These are phyloP conservation scores for Colletotrichum musae DNA, from an alignment of 2,329 filamentous ascomycete genomes.

Conservation along the genomic window DNA sequence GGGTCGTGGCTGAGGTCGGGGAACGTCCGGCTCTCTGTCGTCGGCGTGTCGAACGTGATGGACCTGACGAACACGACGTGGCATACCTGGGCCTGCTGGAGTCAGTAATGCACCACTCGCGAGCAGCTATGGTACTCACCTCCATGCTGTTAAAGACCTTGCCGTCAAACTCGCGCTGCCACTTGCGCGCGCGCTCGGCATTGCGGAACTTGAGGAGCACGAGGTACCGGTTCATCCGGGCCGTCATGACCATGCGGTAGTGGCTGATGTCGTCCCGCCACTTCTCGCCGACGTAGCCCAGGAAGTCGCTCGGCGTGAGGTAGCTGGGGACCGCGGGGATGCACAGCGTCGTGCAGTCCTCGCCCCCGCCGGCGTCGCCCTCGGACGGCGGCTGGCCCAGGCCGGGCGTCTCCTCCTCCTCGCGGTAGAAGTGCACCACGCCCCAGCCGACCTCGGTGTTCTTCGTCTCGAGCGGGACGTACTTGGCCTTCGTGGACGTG, in stretches of 20 bases:
- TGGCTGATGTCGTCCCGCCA: conserved; percentile 91
- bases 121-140: conserved; percentile 61
- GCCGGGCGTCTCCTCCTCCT: conserved; percentile 80
- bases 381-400: conserved; percentile 55
- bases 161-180: conserved; percentile 91
- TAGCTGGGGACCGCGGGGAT: conserved; percentile 96
- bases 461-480: conserved; percentile 77
- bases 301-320: conserved; percentile 89
- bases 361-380: conserved; percentile 54
- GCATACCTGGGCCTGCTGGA: conserved; percentile 83
- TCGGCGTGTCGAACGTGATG: conserved; percentile 84
- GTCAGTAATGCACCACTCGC: conserved; percentile 36
- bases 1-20: conserved; percentile 74
- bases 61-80: conserved; percentile 96
- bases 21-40: conserved; percentile 62
- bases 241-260: conserved; percentile 94
- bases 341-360: conserved; percentile 88
- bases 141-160: conserved; percentile 94
- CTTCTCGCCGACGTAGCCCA: conserved; percentile 91
- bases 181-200: conserved; percentile 79
- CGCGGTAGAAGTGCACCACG: conserved; percentile 93
- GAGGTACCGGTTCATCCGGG: conserved; percentile 90
- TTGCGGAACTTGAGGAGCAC: conserved; percentile 95
- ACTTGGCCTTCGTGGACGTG: conserved; percentile 86
- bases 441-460: conserved; percentile 91